phyloP scores from a whole-genome alignment of 129 eudicot species.

The Flaveria brownii region DNA sequence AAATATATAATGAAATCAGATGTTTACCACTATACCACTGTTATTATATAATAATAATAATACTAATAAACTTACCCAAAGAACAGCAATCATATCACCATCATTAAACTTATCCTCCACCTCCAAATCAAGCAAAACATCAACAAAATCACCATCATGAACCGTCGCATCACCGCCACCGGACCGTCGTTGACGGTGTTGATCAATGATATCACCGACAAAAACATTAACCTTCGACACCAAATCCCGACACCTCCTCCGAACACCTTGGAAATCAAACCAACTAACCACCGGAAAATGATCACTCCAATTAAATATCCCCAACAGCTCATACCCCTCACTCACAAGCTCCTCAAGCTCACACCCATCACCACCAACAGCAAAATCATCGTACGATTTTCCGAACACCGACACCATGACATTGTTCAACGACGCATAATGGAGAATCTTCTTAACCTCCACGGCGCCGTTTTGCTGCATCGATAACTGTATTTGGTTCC shows the following conservation, averaged over 20 bases:
- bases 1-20: background rate
- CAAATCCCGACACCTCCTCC: slow-evolving; percentile 59
- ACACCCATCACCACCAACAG: slow-evolving; percentile 29
- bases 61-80: slow-evolving; percentile 58
- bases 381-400: slow-evolving; percentile 40
- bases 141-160: slow-evolving; percentile 70
- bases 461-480: slow-evolving; percentile 57
- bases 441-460: slow-evolving; percentile 62
- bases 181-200: slow-evolving; percentile 54
- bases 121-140: slow-evolving; percentile 89
- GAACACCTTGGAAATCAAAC: slow-evolving; percentile 89
- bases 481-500: slow-evolving; percentile 31
- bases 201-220: slow-evolving; percentile 61
- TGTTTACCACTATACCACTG: too few species aligned
- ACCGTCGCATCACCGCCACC: slow-evolving; percentile 2
- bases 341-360: slow-evolving; percentile 64
- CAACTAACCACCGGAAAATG: slow-evolving; percentile 73
- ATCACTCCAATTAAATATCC: slow-evolving; percentile 84
- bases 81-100: slow-evolving; percentile 88
- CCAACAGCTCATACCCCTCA: slow-evolving; percentile 83
- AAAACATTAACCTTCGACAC: slow-evolving; percentile 63
- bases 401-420: slow-evolving; percentile 95
- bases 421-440: slow-evolving; percentile 77
- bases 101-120: slow-evolving; percentile 55
- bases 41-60: background rate